A percentile compares a stretch with the other conserved stretches of the same genome.
Conservation (phyloP, 179 eudicot genomes). For the Amaranthus tricolor region DNA sequence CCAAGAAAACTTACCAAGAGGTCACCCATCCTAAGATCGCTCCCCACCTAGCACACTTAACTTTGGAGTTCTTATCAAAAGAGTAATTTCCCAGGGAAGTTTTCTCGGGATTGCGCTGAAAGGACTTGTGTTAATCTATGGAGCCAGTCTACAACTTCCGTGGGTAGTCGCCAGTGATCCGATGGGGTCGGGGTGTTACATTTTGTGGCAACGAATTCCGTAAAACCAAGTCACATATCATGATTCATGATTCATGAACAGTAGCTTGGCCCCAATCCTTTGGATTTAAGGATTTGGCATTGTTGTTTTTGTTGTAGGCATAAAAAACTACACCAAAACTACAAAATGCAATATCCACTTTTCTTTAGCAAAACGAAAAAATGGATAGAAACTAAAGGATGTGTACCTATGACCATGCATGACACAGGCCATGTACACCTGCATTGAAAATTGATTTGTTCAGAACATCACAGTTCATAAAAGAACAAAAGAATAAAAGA, state of each 20-base stretch:
- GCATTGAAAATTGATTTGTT: slow-evolving; percentile 24
- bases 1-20: too few relatives aligned
- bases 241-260: neutral
- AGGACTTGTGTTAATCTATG: too few relatives aligned
- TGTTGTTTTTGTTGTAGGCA: neutral
- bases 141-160: too few relatives aligned
- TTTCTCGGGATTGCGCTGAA: too few relatives aligned
- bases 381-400: neutral
- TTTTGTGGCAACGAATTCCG: too few relatives aligned
- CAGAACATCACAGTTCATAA: slow-evolving; percentile 1
- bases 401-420: slow-evolving; percentile 69
- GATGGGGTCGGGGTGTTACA: too few relatives aligned
- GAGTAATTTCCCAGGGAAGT: too few relatives aligned
- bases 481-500: slow-evolving; percentile 7
- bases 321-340: neutral
- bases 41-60: too few relatives aligned
- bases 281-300: neutral
- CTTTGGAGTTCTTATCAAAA: too few relatives aligned
- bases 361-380: neutral
- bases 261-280: neutral
- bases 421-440: slow-evolving; percentile 96
- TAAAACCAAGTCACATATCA: too few relatives aligned
- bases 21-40: too few relatives aligned
- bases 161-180: too few relatives aligned
- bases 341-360: slow-evolving; percentile 9